Evolutionary conservation across 2,329 filamentous ascomycete species (phyloP).

Genomic region (Trichoderma sp.): DNA sequence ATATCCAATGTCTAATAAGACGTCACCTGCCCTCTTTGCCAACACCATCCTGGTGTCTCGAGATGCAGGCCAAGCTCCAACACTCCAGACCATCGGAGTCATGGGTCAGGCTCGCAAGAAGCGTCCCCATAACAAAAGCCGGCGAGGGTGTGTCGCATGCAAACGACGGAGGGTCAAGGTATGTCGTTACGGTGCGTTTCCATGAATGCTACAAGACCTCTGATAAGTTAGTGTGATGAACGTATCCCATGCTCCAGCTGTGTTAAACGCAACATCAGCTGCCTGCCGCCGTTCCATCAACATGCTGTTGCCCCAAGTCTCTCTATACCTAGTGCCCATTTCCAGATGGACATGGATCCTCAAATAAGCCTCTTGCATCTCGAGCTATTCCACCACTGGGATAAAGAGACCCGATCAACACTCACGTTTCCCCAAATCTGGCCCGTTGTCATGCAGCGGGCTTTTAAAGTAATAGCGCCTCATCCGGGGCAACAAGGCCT

Average conservation of each 20-base stretch:
- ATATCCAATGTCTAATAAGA: not conserved
- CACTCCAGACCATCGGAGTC: not conserved
- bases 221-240: not conserved
- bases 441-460: not conserved
- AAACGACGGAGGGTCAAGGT: not conserved
- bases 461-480: not conserved
- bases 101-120: not conserved
- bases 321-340: not conserved
- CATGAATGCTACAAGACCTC: not conserved
- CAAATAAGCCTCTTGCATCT: not conserved
- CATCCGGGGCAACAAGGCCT: no score
- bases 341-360: not conserved
- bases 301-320: not conserved
- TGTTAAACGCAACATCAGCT: not conserved
- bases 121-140: not conserved
- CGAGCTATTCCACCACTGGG: not conserved
- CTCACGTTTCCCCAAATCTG: not conserved
- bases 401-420: not conserved
- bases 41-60: not conserved
- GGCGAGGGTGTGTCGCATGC: not conserved
- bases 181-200: not conserved
- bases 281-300: not conserved
- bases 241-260: not conserved
- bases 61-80: not conserved
- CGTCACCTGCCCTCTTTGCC: not conserved